Conservation (phyloP, 2,329 filamentous ascomycete species). For the Nectriaceae sp. region DNA sequence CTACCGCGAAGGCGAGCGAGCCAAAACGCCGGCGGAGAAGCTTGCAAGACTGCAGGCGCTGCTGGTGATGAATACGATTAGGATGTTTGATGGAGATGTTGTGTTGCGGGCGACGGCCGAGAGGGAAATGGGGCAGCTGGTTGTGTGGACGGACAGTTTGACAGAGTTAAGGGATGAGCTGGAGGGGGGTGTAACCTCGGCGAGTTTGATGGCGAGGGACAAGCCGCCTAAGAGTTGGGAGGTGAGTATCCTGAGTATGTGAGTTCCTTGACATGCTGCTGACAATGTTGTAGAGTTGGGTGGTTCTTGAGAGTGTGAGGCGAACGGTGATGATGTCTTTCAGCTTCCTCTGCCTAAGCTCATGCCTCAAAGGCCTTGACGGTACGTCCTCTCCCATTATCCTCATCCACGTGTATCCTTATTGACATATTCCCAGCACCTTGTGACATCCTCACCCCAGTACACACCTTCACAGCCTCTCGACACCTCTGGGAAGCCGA, state of each 20-base stretch:
- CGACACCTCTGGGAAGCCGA: slow-evolving; percentile 45
- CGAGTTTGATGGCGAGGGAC: slow-evolving; percentile 25
- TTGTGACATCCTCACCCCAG: slow-evolving; percentile 15
- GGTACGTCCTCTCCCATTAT: slow-evolving; percentile 23
- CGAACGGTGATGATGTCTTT: slow-evolving; percentile 39
- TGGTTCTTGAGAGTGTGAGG: slow-evolving; percentile 44
- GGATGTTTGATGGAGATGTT: slow-evolving; percentile 47
- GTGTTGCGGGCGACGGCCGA: slow-evolving; percentile 42
- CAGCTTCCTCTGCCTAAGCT: slow-evolving; percentile 35
- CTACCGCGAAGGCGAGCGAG: slow-evolving; percentile 35
- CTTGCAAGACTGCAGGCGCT: slow-evolving; percentile 47
- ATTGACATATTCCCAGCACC: slow-evolving; percentile 16
- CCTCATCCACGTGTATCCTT: neutral
- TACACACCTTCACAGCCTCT: slow-evolving; percentile 39
- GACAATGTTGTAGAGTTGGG: slow-evolving; percentile 35
- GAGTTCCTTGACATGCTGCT: slow-evolving; percentile 5
- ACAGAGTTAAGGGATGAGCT: slow-evolving; percentile 35
- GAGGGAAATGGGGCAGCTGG: slow-evolving; percentile 37
- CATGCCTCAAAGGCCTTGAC: slow-evolving; percentile 35
- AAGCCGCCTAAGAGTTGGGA: slow-evolving; percentile 45
- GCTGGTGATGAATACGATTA: slow-evolving; percentile 42
- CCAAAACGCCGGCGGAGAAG: slow-evolving; percentile 37
- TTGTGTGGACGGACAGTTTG: slow-evolving; percentile 41
- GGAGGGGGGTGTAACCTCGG: slow-evolving; percentile 26
- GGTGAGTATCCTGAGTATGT: slow-evolving; percentile 31